These are phyloP conservation scores for Mimosa pudica DNA, from an alignment of 306 rosid genomes.

Conservation along the genomic window DNA sequence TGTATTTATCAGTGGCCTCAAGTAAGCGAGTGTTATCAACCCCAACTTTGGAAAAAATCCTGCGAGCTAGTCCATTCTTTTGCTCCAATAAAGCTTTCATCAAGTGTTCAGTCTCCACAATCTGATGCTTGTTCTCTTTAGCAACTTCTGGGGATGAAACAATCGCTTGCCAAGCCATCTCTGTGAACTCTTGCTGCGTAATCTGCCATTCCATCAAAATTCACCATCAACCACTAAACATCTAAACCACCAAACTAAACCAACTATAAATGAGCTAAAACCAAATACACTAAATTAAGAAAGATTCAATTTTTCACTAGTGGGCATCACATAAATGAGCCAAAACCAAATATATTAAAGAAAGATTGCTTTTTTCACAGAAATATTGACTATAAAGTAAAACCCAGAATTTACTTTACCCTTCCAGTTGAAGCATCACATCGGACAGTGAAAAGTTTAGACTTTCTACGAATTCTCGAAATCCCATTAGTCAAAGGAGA, in stretches of 20 bases:
- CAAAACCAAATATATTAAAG: neutral
- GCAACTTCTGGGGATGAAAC: slow-evolving; percentile 93
- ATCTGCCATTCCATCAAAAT: slow-evolving; percentile 60
- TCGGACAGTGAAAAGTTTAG: slow-evolving; percentile 50
- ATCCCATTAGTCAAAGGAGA: slow-evolving; percentile 47
- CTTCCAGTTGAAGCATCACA: slow-evolving; percentile 74
- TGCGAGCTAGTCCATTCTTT: slow-evolving; percentile 95
- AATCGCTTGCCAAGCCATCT: slow-evolving; percentile 97
- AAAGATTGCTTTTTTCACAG: neutral
- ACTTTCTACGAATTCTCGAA: slow-evolving; percentile 36
- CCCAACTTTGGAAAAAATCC: slow-evolving; percentile 89
- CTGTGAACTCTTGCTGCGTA: slow-evolving; percentile 94
- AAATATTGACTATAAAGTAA: slow-evolving; percentile 19
- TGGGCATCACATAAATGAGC: neutral
- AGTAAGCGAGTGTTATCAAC: slow-evolving; percentile 84
- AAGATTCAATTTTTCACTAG: slow-evolving; percentile 8
- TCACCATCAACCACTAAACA: slow-evolving; percentile 27
- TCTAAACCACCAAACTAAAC: slow-evolving; percentile 30
- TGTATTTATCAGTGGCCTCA: slow-evolving; percentile 87
- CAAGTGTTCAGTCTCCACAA: slow-evolving; percentile 97
- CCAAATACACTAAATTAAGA: neutral
- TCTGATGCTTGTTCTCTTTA: slow-evolving; percentile 94
- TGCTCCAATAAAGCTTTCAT: slow-evolving; percentile 95
- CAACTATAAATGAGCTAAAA: slow-evolving; percentile 22
- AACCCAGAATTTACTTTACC: slow-evolving; percentile 42